Base-by-base conservation (phyloP, 2,329 filamentous ascomycete species). In the Rutstroemia sydowiana region DNA sequence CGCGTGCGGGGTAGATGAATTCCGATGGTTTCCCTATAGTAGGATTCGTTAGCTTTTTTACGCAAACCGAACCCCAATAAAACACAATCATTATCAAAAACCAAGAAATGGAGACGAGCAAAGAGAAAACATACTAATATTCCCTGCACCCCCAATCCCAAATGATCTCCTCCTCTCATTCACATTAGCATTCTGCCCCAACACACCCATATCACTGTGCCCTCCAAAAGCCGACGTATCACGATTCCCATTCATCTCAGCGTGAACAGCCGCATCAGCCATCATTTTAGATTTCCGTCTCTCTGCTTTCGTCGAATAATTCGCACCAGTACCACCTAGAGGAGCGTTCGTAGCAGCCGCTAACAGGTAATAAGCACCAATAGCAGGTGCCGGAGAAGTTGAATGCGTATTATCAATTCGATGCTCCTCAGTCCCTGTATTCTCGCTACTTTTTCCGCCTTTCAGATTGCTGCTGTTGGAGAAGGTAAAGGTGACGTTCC, bases 121-220 rank as follows among this genome's bases (percentile, higher is more conserved):
- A 13, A 3, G 21, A 46, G 36, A 23, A 28, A 20, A 56, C 59
- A 20, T 51, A 66, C 63, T 58, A 39, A 65, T 65, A 56, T 66
- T 66, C 3, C 63, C 63, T 3, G 63, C 63, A 0, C 63, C 63
- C 30, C 63, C 63, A 55, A 65, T 65, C 3, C 63, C 63, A 59
- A 57, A 62, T 51, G 63, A 65, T 51, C 53, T 61, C 41, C 55
- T 59, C 44, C 45, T 50, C 45, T 65, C 50, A 18, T 13, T n/a
- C n/a, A n/a, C n/a, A n/a, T n/a, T n/a, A n/a, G n/a, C n/a, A n/a
- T n/a, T n/a, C n/a, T n/a, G n/a, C n/a, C n/a, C n/a, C n/a, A n/a
- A n/a, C n/a, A n/a, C n/a, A n/a, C n/a, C n/a, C n/a, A n/a, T n/a
- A n/a, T n/a, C n/a, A n/a, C n/a, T n/a, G n/a, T n/a, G n/a, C n/a